A percentile compares a stretch with the other conserved stretches of the same genome.
Conservation (phyloP, 495 filamentous ascomycete genomes). For the Rhypophila decipiens region DNA sequence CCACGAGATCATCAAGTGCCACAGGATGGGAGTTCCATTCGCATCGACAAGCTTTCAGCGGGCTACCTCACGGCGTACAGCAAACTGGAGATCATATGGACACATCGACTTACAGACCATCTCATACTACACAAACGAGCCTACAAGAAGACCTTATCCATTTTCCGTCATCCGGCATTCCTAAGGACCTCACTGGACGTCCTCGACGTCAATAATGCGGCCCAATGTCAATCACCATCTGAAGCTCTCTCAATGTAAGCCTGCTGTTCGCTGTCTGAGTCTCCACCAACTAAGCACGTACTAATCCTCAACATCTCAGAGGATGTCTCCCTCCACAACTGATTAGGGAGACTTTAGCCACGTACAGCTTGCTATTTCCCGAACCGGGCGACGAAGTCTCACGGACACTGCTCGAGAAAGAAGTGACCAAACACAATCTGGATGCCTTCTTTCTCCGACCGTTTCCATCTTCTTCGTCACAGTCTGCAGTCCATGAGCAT, state of each 20-base stretch:
- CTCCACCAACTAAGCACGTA: background rate
- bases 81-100: conserved; percentile 1
- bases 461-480: background rate
- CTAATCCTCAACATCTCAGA: background rate
- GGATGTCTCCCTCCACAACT: conserved; percentile 8
- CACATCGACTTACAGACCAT: conserved; percentile 8
- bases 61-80: conserved; percentile 1
- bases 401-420: conserved; percentile 1
- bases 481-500: background rate
- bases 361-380: conserved; percentile 4
- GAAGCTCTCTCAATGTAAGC: conserved; percentile 7
- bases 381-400: background rate
- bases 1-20: background rate
- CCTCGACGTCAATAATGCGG: background rate
- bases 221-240: background rate
- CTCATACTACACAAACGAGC: background rate
- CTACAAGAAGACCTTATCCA: conserved; percentile 3
- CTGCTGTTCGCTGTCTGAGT: background rate
- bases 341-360: conserved; percentile 6
- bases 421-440: background rate
- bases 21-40: background rate
- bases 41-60: conserved; percentile 2
- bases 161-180: conserved; percentile 7
- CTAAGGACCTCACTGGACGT: conserved; percentile 2
- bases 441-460: conserved; percentile 2